Conservation (phyloP, 139 green algal genomes). For the Bryopsis sp. region DNA sequence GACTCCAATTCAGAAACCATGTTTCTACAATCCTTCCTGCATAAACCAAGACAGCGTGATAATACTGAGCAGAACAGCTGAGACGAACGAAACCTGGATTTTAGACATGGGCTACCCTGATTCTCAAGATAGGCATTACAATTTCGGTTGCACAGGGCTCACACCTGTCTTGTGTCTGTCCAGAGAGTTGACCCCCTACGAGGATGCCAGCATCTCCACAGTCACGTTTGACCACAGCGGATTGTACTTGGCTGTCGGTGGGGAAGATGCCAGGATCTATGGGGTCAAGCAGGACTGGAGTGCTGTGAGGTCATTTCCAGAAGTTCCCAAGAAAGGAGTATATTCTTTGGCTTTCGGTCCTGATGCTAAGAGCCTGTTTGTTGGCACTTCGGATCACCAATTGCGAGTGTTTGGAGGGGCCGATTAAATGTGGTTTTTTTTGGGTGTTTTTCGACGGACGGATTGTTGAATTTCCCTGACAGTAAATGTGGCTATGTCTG, state of each 20-base stretch:
- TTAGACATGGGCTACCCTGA: too few species aligned
- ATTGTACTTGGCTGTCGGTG: conserved; percentile 76
- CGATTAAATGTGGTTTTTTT: neutral
- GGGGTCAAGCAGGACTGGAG: conserved; percentile 66
- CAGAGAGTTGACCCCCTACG: conserved; percentile 53
- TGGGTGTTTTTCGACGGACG: too few species aligned
- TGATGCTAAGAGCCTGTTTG: conserved; percentile 53
- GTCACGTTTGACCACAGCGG: conserved; percentile 68
- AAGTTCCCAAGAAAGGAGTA: conserved; percentile 67
- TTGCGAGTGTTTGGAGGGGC: conserved; percentile 58
- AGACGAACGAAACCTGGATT: too few species aligned
- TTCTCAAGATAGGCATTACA: neutral
- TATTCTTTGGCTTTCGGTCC: conserved; percentile 46
- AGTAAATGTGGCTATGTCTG: too few species aligned
- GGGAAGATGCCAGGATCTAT: conserved; percentile 55
- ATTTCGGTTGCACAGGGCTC: neutral
- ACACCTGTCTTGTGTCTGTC: neutral
- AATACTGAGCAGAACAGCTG: too few species aligned
- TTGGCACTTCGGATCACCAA: conserved; percentile 79
- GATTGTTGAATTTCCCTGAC: too few species aligned
- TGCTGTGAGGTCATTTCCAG: conserved; percentile 43
- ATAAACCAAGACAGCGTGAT: too few species aligned
- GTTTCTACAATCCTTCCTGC: too few species aligned
- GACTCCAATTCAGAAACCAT: too few species aligned
- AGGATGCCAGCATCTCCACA: conserved; percentile 29